Conservation (phyloP, 306 rosid genomes). For the Carpinus fangiana region DNA sequence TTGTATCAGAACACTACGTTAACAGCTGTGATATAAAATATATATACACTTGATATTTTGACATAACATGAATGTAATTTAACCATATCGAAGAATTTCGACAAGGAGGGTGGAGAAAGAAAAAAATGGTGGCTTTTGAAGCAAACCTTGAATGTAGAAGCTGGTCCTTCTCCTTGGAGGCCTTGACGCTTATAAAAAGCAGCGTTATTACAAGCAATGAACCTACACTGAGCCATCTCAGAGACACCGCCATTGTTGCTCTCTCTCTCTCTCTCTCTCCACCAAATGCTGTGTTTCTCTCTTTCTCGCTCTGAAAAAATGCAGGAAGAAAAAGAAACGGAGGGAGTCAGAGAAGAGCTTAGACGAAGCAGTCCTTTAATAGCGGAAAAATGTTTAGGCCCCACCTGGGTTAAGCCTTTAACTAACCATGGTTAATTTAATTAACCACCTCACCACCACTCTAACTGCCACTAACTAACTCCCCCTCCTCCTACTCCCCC, state of each 20-base stretch:
- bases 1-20: background rate
- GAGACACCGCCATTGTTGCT: slow-evolving; percentile 52
- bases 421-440: slow-evolving; percentile 58
- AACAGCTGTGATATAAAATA: no score
- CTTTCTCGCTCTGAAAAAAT: slow-evolving; percentile 9
- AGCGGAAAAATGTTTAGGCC: slow-evolving; percentile 20
- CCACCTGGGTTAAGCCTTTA: background rate
- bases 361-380: slow-evolving; percentile 46
- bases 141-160: slow-evolving; percentile 50
- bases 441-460: slow-evolving; percentile 23
- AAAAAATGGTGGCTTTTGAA: background rate
- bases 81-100: background rate
- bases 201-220: slow-evolving; percentile 30
- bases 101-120: background rate
- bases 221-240: slow-evolving; percentile 23
- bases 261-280: slow-evolving; percentile 3
- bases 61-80: no score
- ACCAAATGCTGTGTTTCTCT: background rate
- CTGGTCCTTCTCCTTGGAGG: slow-evolving; percentile 23
- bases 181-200: slow-evolving; percentile 31
- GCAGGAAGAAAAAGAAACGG: slow-evolving; percentile 10
- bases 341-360: slow-evolving; percentile 38
- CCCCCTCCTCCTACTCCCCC: background rate
- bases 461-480: slow-evolving; percentile 69
- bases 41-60: no score